Conservation (phyloP, 176 grass and related monocot species). For the Areca catechu region DNA sequence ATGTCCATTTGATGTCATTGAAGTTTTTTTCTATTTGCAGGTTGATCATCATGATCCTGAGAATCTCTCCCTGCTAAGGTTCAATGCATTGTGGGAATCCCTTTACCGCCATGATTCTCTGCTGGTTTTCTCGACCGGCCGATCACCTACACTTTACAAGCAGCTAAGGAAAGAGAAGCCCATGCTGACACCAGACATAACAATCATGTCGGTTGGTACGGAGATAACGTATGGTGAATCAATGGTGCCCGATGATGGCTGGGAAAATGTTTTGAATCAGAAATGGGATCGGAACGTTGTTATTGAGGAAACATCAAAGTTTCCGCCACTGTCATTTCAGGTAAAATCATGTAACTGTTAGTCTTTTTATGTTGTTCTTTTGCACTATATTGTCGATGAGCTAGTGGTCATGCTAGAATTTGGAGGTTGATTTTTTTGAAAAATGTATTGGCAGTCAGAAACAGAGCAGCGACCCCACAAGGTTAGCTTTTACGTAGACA, state of each 20-base stretch:
- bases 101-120: conserved; percentile 63
- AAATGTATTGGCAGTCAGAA: conserved; percentile 39
- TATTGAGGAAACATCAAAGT: conserved; percentile 60
- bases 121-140: conserved; percentile 77
- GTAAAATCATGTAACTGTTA: conserved; percentile 16
- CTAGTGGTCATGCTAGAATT: too few species aligned
- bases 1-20: neutral
- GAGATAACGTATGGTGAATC: conserved; percentile 80
- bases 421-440: too few species aligned
- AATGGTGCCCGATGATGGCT: conserved; percentile 72
- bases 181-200: conserved; percentile 74
- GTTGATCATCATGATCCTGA: conserved; percentile 65
- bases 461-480: conserved; percentile 77
- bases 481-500: conserved; percentile 75
- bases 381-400: neutral
- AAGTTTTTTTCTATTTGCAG: conserved; percentile 25
- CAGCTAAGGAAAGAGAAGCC: conserved; percentile 68
- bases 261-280: conserved; percentile 52
- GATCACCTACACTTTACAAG: conserved; percentile 63
- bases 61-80: conserved; percentile 63
- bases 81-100: conserved; percentile 66
- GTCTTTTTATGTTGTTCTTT: conserved; percentile 4
- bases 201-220: conserved; percentile 89
- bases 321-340: conserved; percentile 66
- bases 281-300: conserved; percentile 77